Base-by-base conservation (phyloP, 306 rosid genomes). In the Inga leiocalycina region DNA sequence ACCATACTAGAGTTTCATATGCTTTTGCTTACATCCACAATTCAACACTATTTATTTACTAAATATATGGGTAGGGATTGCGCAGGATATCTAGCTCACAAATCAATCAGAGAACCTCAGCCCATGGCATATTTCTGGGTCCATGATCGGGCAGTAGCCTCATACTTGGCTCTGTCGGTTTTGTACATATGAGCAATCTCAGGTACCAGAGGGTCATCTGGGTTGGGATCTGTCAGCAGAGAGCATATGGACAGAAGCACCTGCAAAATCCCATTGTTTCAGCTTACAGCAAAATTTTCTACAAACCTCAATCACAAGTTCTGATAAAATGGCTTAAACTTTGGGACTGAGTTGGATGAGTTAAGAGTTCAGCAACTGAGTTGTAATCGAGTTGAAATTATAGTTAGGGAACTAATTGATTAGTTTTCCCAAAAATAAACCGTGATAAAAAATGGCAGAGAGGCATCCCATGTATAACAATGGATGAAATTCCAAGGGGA, bases 91-190 rank as follows among this genome's bases (percentile, higher is more conserved):
- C 67, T 48, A 59, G 44, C 67, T 73, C 80, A 52, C 82, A 34
- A 54, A 41, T 41, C 78, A 51, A 70, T 39, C 14, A 56, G 39
- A 30, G 56, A 43, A 76, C 84, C 80, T 86, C 84, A 89, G 79
- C 91, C 90, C 92, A 89, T 89, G 75, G 92, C 92, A 84, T 89
- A 89, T 77, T 87, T 89, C 92, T 87, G 92, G 49, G 89, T 89
- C 92, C 92, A 89, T 77, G 91, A 89, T 15, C 90, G 89, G 41
- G 91, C 92, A 35, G 90, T 89, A 4, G 91, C 54, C 80, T 89
- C 92, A 6, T 89, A 89, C 87, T 87, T 89, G 13, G 79, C 89
- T 74, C 84, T 81, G 79, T 89, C 92, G 1, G 89, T 83, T 83
- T 89, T 89, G 78, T 89, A 89, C 89, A 84, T 87, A 80, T 89